phyloP scores from a whole-genome alignment of 495 filamentous ascomycete species.

The Amniculicola lignicola region DNA sequence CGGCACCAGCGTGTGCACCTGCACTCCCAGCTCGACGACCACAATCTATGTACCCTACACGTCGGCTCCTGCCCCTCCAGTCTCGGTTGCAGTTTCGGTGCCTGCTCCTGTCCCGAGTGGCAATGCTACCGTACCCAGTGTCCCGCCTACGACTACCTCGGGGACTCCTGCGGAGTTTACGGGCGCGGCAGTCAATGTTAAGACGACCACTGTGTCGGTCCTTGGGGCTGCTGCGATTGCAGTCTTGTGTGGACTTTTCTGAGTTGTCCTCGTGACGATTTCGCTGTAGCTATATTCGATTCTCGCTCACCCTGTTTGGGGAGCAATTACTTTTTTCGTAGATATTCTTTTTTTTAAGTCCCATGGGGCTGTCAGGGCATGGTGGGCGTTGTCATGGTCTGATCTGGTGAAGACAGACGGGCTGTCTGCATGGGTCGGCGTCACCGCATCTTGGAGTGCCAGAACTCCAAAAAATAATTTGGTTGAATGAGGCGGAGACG shows the following conservation, averaged over 20 bases:
- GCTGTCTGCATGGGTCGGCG: no score
- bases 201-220: neutral
- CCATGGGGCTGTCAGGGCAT: no score
- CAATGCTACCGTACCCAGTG: neutral
- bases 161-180: slow-evolving; percentile 8
- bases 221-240: slow-evolving; percentile 8
- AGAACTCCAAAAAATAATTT: no score
- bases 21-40: slow-evolving; percentile 1
- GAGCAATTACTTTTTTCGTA: slow-evolving; percentile 1
- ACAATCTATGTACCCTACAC: slow-evolving; percentile 10
- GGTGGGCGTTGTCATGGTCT: no score
- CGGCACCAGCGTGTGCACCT: neutral
- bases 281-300: neutral
- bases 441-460: no score
- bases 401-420: no score
- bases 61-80: neutral
- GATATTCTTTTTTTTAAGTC: slow-evolving; percentile 12
- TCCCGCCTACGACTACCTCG: slow-evolving; percentile 7
- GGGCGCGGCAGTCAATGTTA: slow-evolving; percentile 2
- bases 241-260: slow-evolving; percentile 1
- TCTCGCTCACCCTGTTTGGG: neutral
- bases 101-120: neutral
- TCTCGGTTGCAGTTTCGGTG: neutral
- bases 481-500: no score
- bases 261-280: no score